Base-by-base conservation (phyloP, 164 flowering plant species). In the Nymphaea thermarum region DNA sequence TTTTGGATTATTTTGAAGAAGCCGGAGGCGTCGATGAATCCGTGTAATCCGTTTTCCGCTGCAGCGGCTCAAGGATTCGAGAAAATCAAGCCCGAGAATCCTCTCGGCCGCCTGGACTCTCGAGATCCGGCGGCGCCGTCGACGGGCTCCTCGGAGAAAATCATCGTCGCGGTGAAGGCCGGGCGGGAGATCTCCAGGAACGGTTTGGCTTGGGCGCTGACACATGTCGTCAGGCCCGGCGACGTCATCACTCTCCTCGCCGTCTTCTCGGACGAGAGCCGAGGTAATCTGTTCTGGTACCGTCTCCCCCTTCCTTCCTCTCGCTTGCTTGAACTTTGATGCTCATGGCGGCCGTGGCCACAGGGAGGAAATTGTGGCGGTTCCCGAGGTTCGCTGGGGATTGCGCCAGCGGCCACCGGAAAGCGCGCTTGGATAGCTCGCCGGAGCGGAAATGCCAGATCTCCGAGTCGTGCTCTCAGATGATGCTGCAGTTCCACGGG, bases 191-290 rank as follows among this genome's bases (percentile, higher is more conserved):
- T 90, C 73, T 83, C 95, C 42, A 85, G 75, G 68, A 72, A 84
- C 2, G 92, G 89, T 44, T 71, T 93, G 25, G 80, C 84, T 12
- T 93, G 98, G 98, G 96, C 98, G 53, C 85, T 93, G 62, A 83
- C 89, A 65, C 90, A 91, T 78, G 84, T 88, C 8, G 91, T 83
- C 74, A 86, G 76, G 4, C 83, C 93, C 44, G 90, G 91, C 14
- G 93, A 89, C 67, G 75, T 77, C 75, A 64, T 91, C 44, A 78
- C 82, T 2, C 75, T 93, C 63, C 88, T 93, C 67, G 96, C 93
- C 11, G 80, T 93, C 10, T 69, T 80, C 44, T 70, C 87, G 65
- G 70, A 63, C 44, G 73, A 75, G 4, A 75, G 71, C 66, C 63
- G 70, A 4, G 89, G 93, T 87, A 74, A 65, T 62, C 8, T 51